Conservation (phyloP, 2,329 filamentous ascomycete species). For the Bipolaris victoriae region DNA sequence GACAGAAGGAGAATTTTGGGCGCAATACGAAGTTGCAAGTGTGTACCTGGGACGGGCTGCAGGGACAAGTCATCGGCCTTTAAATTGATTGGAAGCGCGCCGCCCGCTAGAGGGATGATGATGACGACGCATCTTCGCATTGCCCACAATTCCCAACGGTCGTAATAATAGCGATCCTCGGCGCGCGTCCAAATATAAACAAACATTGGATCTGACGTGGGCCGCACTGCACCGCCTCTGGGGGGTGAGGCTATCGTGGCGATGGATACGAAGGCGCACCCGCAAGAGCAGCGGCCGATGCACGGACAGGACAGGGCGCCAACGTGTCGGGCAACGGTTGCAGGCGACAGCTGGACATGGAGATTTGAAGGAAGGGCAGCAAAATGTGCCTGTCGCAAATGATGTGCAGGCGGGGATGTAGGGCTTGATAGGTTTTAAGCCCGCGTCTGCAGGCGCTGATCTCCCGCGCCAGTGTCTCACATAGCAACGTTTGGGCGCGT, state of each 20-base stretch:
- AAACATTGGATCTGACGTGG: constrained; percentile 3
- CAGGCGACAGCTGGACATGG: background rate
- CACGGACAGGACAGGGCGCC: background rate
- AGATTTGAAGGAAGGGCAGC: background rate
- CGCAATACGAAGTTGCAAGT: background rate
- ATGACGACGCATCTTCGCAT: background rate
- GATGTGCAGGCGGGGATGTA: constrained; percentile 6
- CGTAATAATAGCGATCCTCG: constrained; percentile 1
- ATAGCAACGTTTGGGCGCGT: constrained; percentile 17
- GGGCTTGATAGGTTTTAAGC: constrained; percentile 26
- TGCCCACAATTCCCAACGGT: background rate
- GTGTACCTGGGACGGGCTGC: background rate
- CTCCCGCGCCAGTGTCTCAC: constrained; percentile 40
- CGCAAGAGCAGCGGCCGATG: background rate
- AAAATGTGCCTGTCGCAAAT: background rate
- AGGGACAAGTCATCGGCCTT: background rate
- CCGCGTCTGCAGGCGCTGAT: constrained; percentile 19
- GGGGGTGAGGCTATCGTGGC: no score
- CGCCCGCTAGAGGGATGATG: background rate
- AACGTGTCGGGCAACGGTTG: background rate
- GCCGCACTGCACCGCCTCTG: background rate
- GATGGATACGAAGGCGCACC: background rate
- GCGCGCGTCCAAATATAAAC: constrained; percentile 1
- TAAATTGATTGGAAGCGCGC: background rate
- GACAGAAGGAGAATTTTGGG: background rate